These are phyloP conservation scores for Calocera viscosa DNA, from an alignment of 768 basidiomycete genomes.

Conservation along the genomic window DNA sequence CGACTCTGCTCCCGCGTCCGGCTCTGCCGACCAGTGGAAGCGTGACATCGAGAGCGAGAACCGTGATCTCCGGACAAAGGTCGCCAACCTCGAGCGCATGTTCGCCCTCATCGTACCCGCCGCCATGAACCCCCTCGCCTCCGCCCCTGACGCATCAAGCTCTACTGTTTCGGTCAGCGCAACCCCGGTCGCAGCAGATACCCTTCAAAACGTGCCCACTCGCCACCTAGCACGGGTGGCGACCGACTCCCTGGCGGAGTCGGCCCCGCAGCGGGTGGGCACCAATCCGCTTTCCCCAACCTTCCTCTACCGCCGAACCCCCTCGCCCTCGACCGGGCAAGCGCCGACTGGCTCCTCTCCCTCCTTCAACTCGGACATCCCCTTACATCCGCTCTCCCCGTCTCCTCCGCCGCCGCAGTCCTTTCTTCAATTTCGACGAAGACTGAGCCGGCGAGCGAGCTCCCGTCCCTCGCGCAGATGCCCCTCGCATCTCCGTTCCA, in stretches of 20 bases:
- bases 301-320: slow-evolving; percentile 6
- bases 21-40: slow-evolving; percentile 4
- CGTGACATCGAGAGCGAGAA: slow-evolving; percentile 23
- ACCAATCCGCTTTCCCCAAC: slow-evolving; percentile 11
- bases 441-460: background rate
- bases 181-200: slow-evolving; percentile 7
- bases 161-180: background rate
- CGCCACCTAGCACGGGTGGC: slow-evolving; percentile 98
- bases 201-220: slow-evolving; percentile 45
- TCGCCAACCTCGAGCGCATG: slow-evolving; percentile 9
- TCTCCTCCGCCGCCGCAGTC: background rate
- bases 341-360: slow-evolving; percentile 5
- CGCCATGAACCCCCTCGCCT: background rate
- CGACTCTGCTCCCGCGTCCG: slow-evolving; percentile 20
- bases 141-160: background rate
- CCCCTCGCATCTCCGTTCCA: background rate
- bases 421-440: background rate
- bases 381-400: background rate
- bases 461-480: background rate
- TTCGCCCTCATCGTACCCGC: slow-evolving; percentile 7
- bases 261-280: slow-evolving; percentile 91
- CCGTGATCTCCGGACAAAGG: background rate
- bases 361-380: background rate
- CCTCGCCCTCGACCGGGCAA: slow-evolving; percentile 14
- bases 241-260: slow-evolving; percentile 52